A percentile compares a stretch with the other conserved stretches of the same genome.
Evolutionary conservation across 176 grass and related monocot genomes (phyloP).

Genomic region (Bonia amplexicaulis): DNA sequence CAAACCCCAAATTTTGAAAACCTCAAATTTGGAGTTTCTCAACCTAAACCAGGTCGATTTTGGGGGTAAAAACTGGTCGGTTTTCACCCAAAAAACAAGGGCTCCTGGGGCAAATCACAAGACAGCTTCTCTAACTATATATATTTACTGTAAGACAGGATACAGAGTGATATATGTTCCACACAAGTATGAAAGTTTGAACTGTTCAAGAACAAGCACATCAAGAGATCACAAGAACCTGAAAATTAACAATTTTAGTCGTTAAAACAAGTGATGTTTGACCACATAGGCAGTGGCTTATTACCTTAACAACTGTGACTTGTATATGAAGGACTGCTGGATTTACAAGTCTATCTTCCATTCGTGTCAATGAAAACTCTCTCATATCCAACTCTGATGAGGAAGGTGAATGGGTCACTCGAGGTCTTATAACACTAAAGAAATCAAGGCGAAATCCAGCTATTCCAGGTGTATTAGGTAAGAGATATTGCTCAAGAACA

Average conservation of each 20-base stretch:
- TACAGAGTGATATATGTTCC: background rate
- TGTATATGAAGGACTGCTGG: conserved; percentile 79
- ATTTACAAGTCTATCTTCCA: conserved; percentile 75
- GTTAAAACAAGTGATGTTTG: background rate
- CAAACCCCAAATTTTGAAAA: background rate
- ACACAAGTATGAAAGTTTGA: background rate
- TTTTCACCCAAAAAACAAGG: background rate
- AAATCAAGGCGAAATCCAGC: conserved; percentile 93
- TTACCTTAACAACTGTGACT: conserved; percentile 86
- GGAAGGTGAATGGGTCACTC: conserved; percentile 79
- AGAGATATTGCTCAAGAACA: conserved; percentile 78
- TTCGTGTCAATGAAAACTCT: conserved; percentile 49
- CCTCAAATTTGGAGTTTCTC: background rate
- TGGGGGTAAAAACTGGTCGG: background rate
- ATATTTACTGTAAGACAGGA: background rate
- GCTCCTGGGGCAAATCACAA: background rate
- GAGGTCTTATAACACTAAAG: conserved; percentile 75
- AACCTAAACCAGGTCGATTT: background rate
- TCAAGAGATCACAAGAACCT: conserved; percentile 1
- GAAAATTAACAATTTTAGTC: conserved; percentile 5
- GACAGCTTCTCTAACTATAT: background rate
- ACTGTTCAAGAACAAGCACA: conserved; percentile 14
- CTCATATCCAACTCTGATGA: conserved; percentile 39
- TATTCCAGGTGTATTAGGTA: conserved; percentile 73
- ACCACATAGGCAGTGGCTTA: conserved; percentile 10